These are phyloP conservation scores for Incumbomyces lentus DNA, from an alignment of 2,329 filamentous ascomycete genomes.

Conservation along the genomic window DNA sequence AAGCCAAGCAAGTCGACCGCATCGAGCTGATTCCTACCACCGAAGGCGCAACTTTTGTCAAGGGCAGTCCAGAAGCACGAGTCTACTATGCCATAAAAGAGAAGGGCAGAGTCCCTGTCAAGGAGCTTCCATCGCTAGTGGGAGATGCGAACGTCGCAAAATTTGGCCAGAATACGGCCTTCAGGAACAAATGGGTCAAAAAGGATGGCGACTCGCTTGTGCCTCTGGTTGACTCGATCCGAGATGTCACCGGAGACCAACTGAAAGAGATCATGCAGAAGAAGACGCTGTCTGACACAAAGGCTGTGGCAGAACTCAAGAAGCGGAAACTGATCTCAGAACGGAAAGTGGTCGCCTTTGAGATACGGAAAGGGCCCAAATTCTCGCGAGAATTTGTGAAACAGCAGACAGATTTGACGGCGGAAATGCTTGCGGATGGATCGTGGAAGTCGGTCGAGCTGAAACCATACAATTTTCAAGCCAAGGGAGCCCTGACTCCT, in stretches of 20 bases:
- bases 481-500: slow-evolving; percentile 44
- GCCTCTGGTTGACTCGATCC: slow-evolving; percentile 56
- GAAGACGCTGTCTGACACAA: slow-evolving; percentile 59
- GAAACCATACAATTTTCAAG: slow-evolving; percentile 74
- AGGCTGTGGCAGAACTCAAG: slow-evolving; percentile 69
- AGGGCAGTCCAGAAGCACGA: slow-evolving; percentile 70
- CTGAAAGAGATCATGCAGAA: slow-evolving; percentile 63
- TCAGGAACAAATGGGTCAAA: slow-evolving; percentile 63
- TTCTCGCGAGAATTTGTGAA: slow-evolving; percentile 81
- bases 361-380: slow-evolving; percentile 72
- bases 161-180: slow-evolving; percentile 88
- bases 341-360: slow-evolving; percentile 78
- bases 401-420: slow-evolving; percentile 90
- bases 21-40: slow-evolving; percentile 68
- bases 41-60: slow-evolving; percentile 61
- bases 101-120: slow-evolving; percentile 59
- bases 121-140: slow-evolving; percentile 49
- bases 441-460: slow-evolving; percentile 88
- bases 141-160: slow-evolving; percentile 37
- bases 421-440: slow-evolving; percentile 77
- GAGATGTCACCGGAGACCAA: slow-evolving; percentile 67
- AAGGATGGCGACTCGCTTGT: slow-evolving; percentile 50
- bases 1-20: slow-evolving; percentile 70
- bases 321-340: slow-evolving; percentile 83
- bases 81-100: slow-evolving; percentile 71